phyloP scores from a whole-genome alignment of 768 basidiomycete species.

The Tylopilus plumbeoviolaceoides region DNA sequence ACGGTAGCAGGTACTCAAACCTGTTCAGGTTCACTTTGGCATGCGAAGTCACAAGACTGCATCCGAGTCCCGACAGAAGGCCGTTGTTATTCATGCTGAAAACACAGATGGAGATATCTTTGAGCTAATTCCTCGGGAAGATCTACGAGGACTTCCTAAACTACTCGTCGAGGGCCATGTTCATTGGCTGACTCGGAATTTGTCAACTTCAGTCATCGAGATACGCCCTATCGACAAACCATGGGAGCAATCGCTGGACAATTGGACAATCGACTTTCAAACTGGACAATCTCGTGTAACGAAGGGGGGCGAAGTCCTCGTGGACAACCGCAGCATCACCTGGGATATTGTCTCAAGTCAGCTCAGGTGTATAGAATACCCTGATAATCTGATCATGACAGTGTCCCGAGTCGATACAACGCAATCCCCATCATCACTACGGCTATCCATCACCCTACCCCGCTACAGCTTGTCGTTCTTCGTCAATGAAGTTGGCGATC shows the following conservation, averaged over 20 bases:
- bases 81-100: background rate
- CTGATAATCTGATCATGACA: background rate
- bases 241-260: background rate
- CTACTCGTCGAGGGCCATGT: background rate
- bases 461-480: background rate
- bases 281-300: background rate
- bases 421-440: background rate
- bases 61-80: background rate
- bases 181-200: background rate
- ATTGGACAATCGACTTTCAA: background rate
- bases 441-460: background rate
- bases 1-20: background rate
- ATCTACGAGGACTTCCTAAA: background rate
- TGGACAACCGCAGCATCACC: background rate
- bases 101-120: background rate
- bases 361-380: background rate
- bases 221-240: background rate
- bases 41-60: too few species aligned
- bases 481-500: background rate
- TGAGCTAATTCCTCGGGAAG: constrained; percentile 1
- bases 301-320: background rate
- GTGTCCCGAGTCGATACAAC: too few species aligned
- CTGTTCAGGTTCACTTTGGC: constrained; percentile 24
- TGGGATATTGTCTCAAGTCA: background rate
- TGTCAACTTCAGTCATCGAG: background rate